These are phyloP conservation scores for Drechslerella dactyloides DNA, from an alignment of 2,329 filamentous ascomycete species.

Conservation along the genomic window DNA sequence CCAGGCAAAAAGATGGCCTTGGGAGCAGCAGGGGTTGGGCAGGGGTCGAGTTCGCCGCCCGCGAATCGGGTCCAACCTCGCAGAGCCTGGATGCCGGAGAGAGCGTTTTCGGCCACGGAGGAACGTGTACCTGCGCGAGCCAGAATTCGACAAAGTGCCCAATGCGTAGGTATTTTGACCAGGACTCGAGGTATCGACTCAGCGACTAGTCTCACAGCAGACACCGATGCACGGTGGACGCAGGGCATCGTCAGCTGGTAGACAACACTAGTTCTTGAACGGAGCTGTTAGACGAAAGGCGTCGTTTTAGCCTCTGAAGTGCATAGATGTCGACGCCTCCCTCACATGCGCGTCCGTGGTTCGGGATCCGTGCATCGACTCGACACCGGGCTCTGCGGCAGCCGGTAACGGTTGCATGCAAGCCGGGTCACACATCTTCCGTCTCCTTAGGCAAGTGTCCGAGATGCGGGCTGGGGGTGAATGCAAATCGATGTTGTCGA, in stretches of 20 bases:
- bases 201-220: not conserved
- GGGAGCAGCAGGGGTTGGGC: slow-evolving; percentile 20
- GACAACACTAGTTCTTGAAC: slow-evolving; percentile 49
- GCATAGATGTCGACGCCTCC: slow-evolving; percentile 19
- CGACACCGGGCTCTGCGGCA: too few relatives aligned
- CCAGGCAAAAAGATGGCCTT: slow-evolving; percentile 31
- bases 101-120: not conserved
- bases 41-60: slow-evolving; percentile 22
- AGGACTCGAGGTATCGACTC: not conserved
- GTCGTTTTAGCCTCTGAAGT: slow-evolving; percentile 45
- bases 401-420: too few relatives aligned
- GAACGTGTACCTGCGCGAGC: not conserved
- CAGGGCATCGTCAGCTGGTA: slow-evolving; percentile 36
- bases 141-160: not conserved
- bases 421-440: too few relatives aligned
- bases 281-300: slow-evolving; percentile 49
- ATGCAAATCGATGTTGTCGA: slow-evolving; percentile 16
- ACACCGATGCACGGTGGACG: slow-evolving; percentile 13
- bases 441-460: too few relatives aligned
- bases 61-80: slow-evolving; percentile 43
- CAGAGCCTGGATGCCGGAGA: not conserved
- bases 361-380: slow-evolving; percentile 47
- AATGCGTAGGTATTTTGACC: not conserved
- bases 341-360: slow-evolving; percentile 10
- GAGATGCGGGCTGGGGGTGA: too few relatives aligned